Base-by-base conservation (phyloP, 768 basidiomycete genomes). In the Rhizopogon rudus region DNA sequence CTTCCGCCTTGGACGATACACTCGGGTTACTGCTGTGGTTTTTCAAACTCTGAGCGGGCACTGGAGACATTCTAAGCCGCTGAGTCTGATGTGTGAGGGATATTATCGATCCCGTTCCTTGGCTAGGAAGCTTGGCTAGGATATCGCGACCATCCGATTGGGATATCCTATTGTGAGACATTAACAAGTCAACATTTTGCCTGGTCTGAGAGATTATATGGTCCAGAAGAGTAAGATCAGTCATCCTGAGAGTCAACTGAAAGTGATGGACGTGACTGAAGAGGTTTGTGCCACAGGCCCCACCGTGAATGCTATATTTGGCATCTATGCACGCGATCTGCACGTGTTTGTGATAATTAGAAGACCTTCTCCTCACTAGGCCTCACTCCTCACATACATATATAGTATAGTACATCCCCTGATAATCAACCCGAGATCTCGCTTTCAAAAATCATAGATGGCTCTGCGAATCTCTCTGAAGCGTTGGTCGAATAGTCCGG, bases 141-240 rank as follows among this genome's bases (percentile, higher is more conserved):
- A 82, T 76, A 48, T 64, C 67, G 3, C 66, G 57, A 16, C 76
- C 77, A 53, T 75, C 79, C 6, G 63, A 54, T n/a, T 60, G 56
- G 9, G 75, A 65, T 55, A 82, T 71, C 53, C 75, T 70, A 54
- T 71, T 65, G 57, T 81, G 74, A 4, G 69, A 54, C 1, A 74
- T 63, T 50, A 82, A 76, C 53, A 82, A 70, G 22, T 72, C 66
- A 55, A 82, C 64, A 59, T 82, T 81, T 48, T 73, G 63, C 41
- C 70, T 69, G 1, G 80, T 76, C 54, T 81, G 81, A 10, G 73
- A 61, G 54, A 82, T 55, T 52, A 83, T 66, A 60, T 82, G 68
- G 12, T 59, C 58, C 44, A 73, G 59, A 51, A 65, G 58, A 29
- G 60, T 41, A 28, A 60, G 22, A 25, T 69, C 66, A 54, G 42